Percentiles rank a stretch among this genome's conserved stretches.
phyloP scores from a whole-genome alignment of 2,329 filamentous ascomycete species.

The Diaporthe longicolla region DNA sequence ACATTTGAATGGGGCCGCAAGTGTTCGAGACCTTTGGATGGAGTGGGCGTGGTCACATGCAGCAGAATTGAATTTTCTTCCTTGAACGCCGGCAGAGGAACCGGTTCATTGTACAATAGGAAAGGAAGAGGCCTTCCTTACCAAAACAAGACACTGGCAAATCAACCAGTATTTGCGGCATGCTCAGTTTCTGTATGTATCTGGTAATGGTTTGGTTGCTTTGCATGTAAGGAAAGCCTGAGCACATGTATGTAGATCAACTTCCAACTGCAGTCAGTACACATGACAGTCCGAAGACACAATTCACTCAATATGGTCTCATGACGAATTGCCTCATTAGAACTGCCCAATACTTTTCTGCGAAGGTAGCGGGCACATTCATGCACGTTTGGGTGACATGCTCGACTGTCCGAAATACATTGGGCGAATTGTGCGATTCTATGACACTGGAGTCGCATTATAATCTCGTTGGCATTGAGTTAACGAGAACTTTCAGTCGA shows the following conservation, averaged over 20 bases:
- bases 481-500: too few species aligned
- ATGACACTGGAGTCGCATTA: neutral
- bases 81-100: neutral
- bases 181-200: neutral
- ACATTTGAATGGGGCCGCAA: neutral
- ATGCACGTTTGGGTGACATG: neutral
- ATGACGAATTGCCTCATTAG: neutral
- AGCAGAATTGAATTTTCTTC: neutral
- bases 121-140: neutral
- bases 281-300: neutral
- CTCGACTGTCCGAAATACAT: neutral
- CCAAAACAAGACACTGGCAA: neutral
- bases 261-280: too few species aligned
- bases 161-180: neutral
- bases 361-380: too few species aligned
- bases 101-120: slow-evolving; percentile 7
- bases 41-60: too few species aligned
- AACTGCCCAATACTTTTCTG: neutral
- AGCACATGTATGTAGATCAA: neutral
- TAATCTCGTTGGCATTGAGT: neutral
- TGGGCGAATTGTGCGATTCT: too few species aligned
- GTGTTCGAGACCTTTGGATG: neutral
- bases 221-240: neutral
- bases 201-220: neutral
- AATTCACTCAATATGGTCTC: neutral